Evolutionary conservation across 495 filamentous ascomycete species (phyloP), one percentile per base, ranked within the genome.

Genomic region (Daldinia caldariorum): DNA sequence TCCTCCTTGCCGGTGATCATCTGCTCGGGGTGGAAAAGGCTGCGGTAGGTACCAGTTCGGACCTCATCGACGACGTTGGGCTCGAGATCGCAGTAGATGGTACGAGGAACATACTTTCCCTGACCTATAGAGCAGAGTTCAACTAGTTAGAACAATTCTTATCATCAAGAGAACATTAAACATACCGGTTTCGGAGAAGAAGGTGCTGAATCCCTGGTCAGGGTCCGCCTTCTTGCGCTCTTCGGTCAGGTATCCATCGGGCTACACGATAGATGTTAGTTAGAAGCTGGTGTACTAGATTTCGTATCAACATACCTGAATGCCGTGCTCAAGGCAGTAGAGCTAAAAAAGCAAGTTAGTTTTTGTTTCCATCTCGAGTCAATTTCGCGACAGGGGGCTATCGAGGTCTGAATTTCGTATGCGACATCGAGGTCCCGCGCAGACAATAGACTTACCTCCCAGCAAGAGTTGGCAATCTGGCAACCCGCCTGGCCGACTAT

Each of bases 1-100:
- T 98, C 94, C 87, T 98, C 94, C 89, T 97, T 97, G 83, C 94
- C 94, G 70, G 93, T 97, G 80, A 98, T 97, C 94, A 98, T 95
- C 83, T 94, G 89, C 83, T 98, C 94, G 50, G 94, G 94, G 86
- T 98, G 94, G 90, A 97, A 97, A 70, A 98, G 91, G 77, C 86
- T 89, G 75, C 94, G 92, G 87, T 98, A 98, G 82, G 92, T 86
- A 82, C 94, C 94, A 70, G 94, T 97, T 84, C 95, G 93, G 83
- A 98, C 96, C 87, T 99, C 96, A 81, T 99, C 95, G 86, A 99
- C 91, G 72, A 99, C 95, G 81, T 99, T 99, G 83, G 95, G 95
- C 86, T 99, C 95, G 76, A 99, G 91, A 91, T 99, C 95, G 87
- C 90, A 92, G 89, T 99, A 97, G 86, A 99, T 98, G 78, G 95